These are phyloP conservation scores for Ceratobasidium sp. DNA, from an alignment of 1,284 basidiomycete species.

Conservation along the genomic window DNA sequence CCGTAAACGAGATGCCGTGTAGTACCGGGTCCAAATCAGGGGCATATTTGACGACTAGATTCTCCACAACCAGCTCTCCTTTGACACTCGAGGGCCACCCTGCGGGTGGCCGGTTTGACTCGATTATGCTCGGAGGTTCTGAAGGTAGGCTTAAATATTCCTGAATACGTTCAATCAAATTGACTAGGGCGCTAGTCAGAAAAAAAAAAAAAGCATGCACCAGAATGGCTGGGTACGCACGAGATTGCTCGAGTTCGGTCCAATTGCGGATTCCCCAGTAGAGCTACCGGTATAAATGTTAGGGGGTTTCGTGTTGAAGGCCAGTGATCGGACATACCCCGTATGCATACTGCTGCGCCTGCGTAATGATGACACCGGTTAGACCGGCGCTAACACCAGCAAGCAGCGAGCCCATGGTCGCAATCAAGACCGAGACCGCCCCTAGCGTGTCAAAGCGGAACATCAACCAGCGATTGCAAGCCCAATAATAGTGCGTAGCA, in stretches of 20 bases:
- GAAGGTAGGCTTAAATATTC: constrained; percentile 93
- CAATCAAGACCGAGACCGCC: constrained; percentile 72
- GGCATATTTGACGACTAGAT: constrained; percentile 85
- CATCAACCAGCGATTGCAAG: constrained; percentile 44
- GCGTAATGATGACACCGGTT: constrained; percentile 3
- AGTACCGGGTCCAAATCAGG: constrained; percentile 88
- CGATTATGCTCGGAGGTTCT: constrained; percentile 81
- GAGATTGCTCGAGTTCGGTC: constrained; percentile 51
- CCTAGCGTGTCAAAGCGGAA: constrained; percentile 73
- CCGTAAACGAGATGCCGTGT: constrained; percentile 74
- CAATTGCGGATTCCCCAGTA: constrained; percentile 46
- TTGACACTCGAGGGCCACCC: constrained; percentile 80
- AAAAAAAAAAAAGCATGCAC: constrained; percentile 49
- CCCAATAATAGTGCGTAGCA: constrained; percentile 43
- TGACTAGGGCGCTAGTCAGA: constrained; percentile 55
- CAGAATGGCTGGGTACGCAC: constrained; percentile 46
- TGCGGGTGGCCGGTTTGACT: constrained; percentile 77
- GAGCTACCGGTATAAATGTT: background rate
- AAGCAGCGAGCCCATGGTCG: constrained; percentile 59
- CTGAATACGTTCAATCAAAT: constrained; percentile 87
- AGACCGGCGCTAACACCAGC: constrained; percentile 17
- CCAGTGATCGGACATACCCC: background rate
- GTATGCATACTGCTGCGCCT: constrained; percentile 15
- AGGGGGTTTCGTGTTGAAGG: background rate
- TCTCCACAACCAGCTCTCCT: constrained; percentile 68